phyloP scores from a whole-genome alignment of 1,284 basidiomycete species.

The Cutaneotrichosporon daszewskae region DNA sequence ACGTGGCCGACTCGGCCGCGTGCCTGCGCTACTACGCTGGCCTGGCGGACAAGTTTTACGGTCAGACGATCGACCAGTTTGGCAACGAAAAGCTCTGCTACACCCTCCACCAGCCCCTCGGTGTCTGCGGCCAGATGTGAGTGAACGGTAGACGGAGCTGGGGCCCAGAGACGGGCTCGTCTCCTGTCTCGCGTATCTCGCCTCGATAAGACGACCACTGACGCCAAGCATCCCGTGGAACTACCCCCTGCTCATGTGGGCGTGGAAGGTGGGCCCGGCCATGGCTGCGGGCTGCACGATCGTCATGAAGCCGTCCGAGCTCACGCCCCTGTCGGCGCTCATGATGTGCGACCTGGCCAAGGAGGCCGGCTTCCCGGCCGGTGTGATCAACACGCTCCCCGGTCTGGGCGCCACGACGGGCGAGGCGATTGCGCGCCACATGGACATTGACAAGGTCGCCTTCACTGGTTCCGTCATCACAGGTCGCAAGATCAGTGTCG shows the following conservation, averaged over 20 bases:
- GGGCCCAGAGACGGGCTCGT: too few species aligned
- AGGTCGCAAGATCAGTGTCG: slow-evolving; percentile 77
- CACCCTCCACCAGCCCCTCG: slow-evolving; percentile 87
- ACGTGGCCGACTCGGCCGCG: slow-evolving; percentile 73
- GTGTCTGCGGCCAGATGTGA: slow-evolving; percentile 78
- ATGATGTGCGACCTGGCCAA: slow-evolving; percentile 49
- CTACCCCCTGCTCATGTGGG: slow-evolving; percentile 87
- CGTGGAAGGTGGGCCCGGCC: slow-evolving; percentile 87
- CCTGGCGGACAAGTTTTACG: slow-evolving; percentile 62
- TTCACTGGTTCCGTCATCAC: slow-evolving; percentile 63
- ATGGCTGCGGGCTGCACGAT: slow-evolving; percentile 58
- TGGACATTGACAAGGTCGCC: slow-evolving; percentile 67
- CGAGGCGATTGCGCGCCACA: slow-evolving; percentile 69
- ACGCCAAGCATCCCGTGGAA: slow-evolving; percentile 74
- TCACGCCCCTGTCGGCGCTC: slow-evolving; percentile 82
- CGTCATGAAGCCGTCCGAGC: slow-evolving; percentile 68
- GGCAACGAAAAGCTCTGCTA: slow-evolving; percentile 66
- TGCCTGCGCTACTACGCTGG: slow-evolving; percentile 74
- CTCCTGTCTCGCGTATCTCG: too few species aligned
- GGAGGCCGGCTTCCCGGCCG: slow-evolving; percentile 70
- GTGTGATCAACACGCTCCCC: slow-evolving; percentile 83
- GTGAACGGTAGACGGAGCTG: background rate
- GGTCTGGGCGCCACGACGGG: slow-evolving; percentile 79
- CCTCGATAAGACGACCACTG: background rate
- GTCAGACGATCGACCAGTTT: slow-evolving; percentile 39